These are phyloP conservation scores for Lizanozyma gosingica DNA, from an alignment of 1,139 yeast species.

Conservation along the genomic window DNA sequence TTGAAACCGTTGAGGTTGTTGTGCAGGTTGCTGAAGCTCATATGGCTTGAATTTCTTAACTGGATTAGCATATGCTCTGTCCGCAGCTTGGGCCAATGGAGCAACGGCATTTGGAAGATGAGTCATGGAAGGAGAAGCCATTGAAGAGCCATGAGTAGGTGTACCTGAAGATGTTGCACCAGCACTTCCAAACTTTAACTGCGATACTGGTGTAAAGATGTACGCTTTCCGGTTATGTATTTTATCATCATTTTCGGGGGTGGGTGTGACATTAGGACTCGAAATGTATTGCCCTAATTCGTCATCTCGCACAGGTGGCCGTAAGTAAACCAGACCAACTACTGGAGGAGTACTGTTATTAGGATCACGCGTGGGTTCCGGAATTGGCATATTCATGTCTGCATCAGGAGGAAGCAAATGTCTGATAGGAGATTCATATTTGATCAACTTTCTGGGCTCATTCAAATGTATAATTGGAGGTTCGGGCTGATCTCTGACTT, in stretches of 20 bases:
- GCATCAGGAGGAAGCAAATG: slow-evolving; percentile 70
- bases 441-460: slow-evolving; percentile 59
- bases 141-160: no score
- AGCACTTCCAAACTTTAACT: slow-evolving; percentile 25
- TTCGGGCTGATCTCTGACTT: slow-evolving; percentile 78
- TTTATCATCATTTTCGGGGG: slow-evolving; percentile 54
- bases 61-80: slow-evolving; percentile 11
- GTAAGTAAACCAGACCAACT: slow-evolving; percentile 79
- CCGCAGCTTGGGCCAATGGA: slow-evolving; percentile 8
- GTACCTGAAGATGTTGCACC: slow-evolving; percentile 27
- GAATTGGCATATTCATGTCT: slow-evolving; percentile 61
- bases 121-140: slow-evolving; percentile 10
- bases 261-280: slow-evolving; percentile 39
- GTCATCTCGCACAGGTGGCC: slow-evolving; percentile 68
- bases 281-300: slow-evolving; percentile 67
- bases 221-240: slow-evolving; percentile 29
- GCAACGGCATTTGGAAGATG: slow-evolving; percentile 11
- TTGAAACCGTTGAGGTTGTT: slow-evolving; percentile 13
- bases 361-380: slow-evolving; percentile 69
- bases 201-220: slow-evolving; percentile 40
- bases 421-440: slow-evolving; percentile 77
- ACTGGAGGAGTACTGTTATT: slow-evolving; percentile 78
- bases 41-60: slow-evolving; percentile 7
- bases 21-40: slow-evolving; percentile 18
- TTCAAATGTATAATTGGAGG: slow-evolving; percentile 54